Evolutionary conservation across 164 flowering plant species (phyloP).

Genomic region (Berberis thunbergii): DNA sequence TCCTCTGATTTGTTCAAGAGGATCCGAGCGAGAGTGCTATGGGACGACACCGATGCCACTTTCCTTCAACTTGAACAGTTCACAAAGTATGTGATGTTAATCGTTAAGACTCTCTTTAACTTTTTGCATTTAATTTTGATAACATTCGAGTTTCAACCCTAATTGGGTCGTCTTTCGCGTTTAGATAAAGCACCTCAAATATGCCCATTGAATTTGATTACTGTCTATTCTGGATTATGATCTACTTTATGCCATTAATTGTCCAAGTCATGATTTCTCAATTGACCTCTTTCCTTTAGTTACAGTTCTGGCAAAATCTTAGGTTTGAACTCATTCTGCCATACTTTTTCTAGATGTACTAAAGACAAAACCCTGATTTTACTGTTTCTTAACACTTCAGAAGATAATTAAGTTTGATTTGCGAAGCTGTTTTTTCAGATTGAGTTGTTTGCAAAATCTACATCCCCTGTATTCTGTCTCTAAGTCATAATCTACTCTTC

Average conservation of each 20-base stretch:
- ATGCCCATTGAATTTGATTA: background rate
- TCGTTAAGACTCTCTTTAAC: background rate
- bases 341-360: background rate
- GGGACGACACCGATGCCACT: constrained; percentile 56
- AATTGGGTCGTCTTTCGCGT: background rate
- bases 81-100: constrained; percentile 33
- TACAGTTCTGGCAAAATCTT: too few relatives aligned
- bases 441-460: too few relatives aligned
- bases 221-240: background rate
- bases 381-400: background rate
- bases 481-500: background rate
- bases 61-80: constrained; percentile 42
- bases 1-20: constrained; percentile 73
- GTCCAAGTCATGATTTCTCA: too few relatives aligned
- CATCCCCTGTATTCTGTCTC: background rate
- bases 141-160: background rate
- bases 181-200: background rate
- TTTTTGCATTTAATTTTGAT: background rate
- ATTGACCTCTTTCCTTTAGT: too few relatives aligned
- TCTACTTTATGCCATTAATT: too few relatives aligned
- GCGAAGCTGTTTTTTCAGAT: too few relatives aligned
- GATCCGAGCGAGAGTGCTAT: constrained; percentile 59
- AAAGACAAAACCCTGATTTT: background rate
- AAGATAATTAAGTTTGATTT: too few relatives aligned
- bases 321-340: background rate